A percentile compares a stretch with the other conserved stretches of the same genome.
Evolutionary conservation across 345 rosid species (phyloP).

Genomic region (Crucihimalaya himalaica): DNA sequence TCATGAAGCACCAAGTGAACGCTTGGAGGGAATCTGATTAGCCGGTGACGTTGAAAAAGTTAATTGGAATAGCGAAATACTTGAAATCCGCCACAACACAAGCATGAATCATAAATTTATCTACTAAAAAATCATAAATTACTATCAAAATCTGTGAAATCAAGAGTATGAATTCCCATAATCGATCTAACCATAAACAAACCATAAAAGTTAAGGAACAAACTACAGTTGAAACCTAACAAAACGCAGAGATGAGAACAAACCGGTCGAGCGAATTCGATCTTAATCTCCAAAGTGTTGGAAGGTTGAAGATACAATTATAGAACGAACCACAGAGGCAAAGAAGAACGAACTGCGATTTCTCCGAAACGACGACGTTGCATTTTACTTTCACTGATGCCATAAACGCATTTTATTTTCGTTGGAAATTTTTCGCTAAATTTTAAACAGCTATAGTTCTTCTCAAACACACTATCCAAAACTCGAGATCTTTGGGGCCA

Average conservation of each 20-base stretch:
- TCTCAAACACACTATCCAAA: neutral
- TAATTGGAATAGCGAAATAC: neutral
- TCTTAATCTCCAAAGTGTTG: constrained; percentile 47
- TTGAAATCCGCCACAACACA: neutral
- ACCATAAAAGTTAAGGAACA: neutral
- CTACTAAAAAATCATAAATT: neutral
- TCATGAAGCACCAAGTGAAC: neutral
- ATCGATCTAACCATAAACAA: constrained; percentile 16
- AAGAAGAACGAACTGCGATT: too few species aligned
- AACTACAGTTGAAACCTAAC: constrained; percentile 21
- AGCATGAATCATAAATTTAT: neutral
- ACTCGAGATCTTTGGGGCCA: neutral
- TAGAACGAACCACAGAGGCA: neutral
- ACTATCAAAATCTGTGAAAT: neutral
- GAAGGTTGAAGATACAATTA: constrained; percentile 3
- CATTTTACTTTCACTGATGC: too few species aligned
- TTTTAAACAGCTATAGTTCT: neutral
- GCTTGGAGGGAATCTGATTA: neutral
- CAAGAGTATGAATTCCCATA: neutral
- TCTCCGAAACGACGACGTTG: too few species aligned
- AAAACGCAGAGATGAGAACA: constrained; percentile 60
- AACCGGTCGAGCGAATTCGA: constrained; percentile 99
- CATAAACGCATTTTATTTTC: too few species aligned
- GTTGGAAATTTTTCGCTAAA: too few species aligned
- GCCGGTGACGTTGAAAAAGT: neutral